These are phyloP conservation scores for Exophiala bonariae DNA, from an alignment of 2,329 filamentous ascomycete species.

Conservation along the genomic window DNA sequence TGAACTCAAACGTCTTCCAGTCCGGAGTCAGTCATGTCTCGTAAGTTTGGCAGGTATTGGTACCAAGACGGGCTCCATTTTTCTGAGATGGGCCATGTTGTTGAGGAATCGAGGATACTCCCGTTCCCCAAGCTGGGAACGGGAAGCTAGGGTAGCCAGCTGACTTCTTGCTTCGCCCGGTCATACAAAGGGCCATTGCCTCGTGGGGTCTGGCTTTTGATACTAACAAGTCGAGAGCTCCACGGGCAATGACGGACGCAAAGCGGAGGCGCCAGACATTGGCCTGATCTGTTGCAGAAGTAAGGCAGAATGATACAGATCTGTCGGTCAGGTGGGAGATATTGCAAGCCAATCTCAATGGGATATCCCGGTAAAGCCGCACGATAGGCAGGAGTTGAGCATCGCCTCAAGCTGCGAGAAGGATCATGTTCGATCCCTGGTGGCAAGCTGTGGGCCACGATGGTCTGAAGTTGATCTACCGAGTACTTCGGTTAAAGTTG, in stretches of 20 bases:
- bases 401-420: too few species aligned
- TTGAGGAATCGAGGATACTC: conserved; percentile 13
- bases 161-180: conserved; percentile 5
- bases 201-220: conserved; percentile 8
- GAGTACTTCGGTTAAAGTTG: background rate
- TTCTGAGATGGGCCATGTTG: conserved; percentile 2
- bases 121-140: conserved; percentile 13
- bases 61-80: too few species aligned
- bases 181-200: conserved; percentile 2
- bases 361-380: conserved; percentile 7
- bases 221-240: too few species aligned
- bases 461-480: conserved; percentile 7
- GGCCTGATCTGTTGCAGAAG: background rate
- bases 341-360: conserved; percentile 15
- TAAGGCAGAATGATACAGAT: conserved; percentile 1
- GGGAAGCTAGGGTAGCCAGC: conserved; percentile 8
- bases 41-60: conserved; percentile 3
- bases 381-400: conserved; percentile 15
- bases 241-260: too few species aligned
- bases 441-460: conserved; percentile 8
- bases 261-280: background rate
- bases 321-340: conserved; percentile 12
- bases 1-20: conserved; percentile 5
- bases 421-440: background rate
- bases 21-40: background rate